Evolutionary conservation across 768 basidiomycete species (phyloP).

Genomic region (Macrolepiota dolichaula): DNA sequence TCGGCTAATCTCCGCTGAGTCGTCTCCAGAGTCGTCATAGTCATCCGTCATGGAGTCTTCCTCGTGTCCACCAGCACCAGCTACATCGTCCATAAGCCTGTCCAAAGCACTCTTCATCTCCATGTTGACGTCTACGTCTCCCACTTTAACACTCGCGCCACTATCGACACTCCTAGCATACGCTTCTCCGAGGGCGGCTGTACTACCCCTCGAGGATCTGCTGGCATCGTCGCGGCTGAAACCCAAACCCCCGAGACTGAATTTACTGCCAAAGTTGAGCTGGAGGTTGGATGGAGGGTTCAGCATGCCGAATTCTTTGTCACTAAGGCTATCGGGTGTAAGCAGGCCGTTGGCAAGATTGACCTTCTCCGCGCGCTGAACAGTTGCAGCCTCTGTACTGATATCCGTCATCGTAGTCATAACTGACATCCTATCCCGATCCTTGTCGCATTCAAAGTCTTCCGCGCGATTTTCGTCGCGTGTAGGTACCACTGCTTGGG

Average conservation of each 20-base stretch:
- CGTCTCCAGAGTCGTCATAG: constrained; percentile 27
- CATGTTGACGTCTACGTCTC: constrained; percentile 55
- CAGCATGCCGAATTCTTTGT: constrained; percentile 31
- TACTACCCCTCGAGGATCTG: background rate
- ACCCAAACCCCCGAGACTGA: constrained; percentile 36
- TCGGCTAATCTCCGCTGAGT: constrained; percentile 11
- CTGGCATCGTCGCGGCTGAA: constrained; percentile 20
- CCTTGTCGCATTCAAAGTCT: constrained; percentile 24
- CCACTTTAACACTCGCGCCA: constrained; percentile 35
- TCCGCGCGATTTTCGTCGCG: background rate
- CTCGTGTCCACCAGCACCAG: constrained; percentile 34
- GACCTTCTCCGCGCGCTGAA: constrained; percentile 44
- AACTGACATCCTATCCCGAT: constrained; percentile 33
- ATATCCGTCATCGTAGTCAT: constrained; percentile 39
- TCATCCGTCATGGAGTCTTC: constrained; percentile 43
- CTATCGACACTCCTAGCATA: constrained; percentile 21
- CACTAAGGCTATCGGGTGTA: constrained; percentile 18
- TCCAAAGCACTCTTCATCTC: constrained; percentile 76
- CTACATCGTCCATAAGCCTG: constrained; percentile 69
- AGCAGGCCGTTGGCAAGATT: constrained; percentile 20
- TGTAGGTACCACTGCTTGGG: background rate
- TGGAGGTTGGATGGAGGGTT: constrained; percentile 24
- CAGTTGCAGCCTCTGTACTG: constrained; percentile 48
- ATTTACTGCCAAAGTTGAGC: constrained; percentile 48
- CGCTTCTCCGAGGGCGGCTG: background rate